Conservation (phyloP, 2,329 filamentous ascomycete species). For the Epicoccum sorghinum region DNA sequence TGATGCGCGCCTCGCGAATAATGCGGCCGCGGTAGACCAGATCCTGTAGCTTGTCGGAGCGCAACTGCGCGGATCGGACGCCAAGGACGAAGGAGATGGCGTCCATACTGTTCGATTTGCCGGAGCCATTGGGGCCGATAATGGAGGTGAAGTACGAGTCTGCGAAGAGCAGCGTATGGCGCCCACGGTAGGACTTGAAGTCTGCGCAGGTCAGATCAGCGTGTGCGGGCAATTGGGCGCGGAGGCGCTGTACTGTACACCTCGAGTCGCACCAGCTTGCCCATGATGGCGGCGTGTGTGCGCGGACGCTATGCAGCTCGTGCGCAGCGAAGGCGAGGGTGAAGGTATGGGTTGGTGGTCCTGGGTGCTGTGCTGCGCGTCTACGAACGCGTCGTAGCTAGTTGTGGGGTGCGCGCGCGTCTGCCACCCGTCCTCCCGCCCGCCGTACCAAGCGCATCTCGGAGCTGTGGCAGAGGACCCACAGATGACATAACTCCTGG, state of each 20-base stretch:
- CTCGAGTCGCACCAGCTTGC: conserved; percentile 93
- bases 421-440: conserved; percentile 20
- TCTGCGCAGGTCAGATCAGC: conserved; percentile 59
- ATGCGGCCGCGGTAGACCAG: conserved; percentile 95
- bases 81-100: conserved; percentile 98
- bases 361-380: conserved; percentile 11
- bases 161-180: conserved; percentile 91
- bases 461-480: conserved; percentile 4
- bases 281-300: conserved; percentile 64
- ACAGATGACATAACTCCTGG: conserved; percentile 25
- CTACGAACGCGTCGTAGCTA: conserved; percentile 2
- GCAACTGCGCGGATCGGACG: conserved; percentile 97
- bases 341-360: background rate
- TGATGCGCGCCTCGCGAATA: conserved; percentile 88
- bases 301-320: conserved; percentile 21
- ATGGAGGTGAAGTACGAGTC: conserved; percentile 99
- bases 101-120: conserved; percentile 99
- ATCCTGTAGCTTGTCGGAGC: conserved; percentile 91
- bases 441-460: conserved; percentile 31
- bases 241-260: conserved; percentile 76
- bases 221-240: conserved; percentile 16
- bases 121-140: conserved; percentile 98
- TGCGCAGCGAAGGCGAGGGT: conserved; percentile 11
- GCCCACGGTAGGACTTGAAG: conserved; percentile 99
- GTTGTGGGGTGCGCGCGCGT: conserved; percentile 16